A percentile compares a stretch with the other conserved stretches of the same genome.
These are phyloP conservation scores for Penicillium steckii DNA, from an alignment of 495 filamentous ascomycete species.

Conservation along the genomic window DNA sequence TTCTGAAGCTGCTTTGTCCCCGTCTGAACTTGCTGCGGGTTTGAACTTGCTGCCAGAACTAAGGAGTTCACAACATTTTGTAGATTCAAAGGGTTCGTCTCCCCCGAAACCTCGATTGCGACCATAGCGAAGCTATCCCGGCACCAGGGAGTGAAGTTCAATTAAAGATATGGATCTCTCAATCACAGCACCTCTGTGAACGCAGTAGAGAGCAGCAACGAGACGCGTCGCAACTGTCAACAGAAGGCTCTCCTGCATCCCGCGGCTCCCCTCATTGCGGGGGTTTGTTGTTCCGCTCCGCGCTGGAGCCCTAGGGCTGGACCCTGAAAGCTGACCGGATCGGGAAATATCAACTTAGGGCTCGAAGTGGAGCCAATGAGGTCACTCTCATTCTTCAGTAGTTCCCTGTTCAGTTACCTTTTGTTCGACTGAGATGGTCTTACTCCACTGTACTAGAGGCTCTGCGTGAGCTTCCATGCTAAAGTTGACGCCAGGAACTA, in stretches of 20 bases:
- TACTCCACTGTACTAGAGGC: background rate
- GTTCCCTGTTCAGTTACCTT: background rate
- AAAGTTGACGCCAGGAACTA: background rate
- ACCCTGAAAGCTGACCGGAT: slow-evolving; percentile 24
- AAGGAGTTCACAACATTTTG: slow-evolving; percentile 72
- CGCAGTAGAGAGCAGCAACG: background rate
- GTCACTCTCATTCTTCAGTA: slow-evolving; percentile 13
- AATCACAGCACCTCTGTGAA: background rate
- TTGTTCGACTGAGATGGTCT: background rate
- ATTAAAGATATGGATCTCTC: background rate
- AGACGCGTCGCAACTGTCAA: slow-evolving; percentile 1
- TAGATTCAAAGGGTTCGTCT: slow-evolving; percentile 60
- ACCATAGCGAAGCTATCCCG: slow-evolving; percentile 31
- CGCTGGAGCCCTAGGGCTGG: slow-evolving; percentile 30
- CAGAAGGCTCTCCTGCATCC: slow-evolving; percentile 1
- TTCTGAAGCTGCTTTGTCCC: slow-evolving; percentile 78
- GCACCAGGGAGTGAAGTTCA: background rate
- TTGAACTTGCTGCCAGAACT: slow-evolving; percentile 67
- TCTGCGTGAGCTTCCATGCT: background rate
- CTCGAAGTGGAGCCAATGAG: slow-evolving; percentile 22
- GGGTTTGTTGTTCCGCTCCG: slow-evolving; percentile 22
- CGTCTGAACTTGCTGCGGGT: slow-evolving; percentile 72
- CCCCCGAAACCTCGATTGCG: slow-evolving; percentile 56
- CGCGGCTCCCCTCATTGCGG: slow-evolving; percentile 33
- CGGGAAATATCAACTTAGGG: slow-evolving; percentile 20